Base-by-base conservation (phyloP, 2,329 filamentous ascomycete species). In the Trichoderma afroharzianum region DNA sequence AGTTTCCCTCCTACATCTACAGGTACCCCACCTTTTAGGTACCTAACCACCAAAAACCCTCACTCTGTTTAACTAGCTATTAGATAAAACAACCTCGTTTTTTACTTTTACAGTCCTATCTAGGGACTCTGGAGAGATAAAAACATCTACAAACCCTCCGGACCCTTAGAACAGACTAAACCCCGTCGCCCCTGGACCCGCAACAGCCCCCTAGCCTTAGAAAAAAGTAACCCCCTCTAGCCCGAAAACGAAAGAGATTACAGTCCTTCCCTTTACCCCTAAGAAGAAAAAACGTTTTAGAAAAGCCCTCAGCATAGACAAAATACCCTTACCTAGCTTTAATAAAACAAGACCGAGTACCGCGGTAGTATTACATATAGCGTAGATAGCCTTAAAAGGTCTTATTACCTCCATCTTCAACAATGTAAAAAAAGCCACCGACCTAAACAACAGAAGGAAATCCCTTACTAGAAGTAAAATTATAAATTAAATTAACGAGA, bases 1-100 rank as follows among this genome's bases (percentile, higher is more conserved):
- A 63, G 61, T 36, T 63, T 63, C 61, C 61, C 61, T 63, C 61
- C 61, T 63, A 63, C 24, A 63, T 14, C 61, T 63, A 47, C 61
- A 63, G 61, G 61, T 63, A 63, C 61, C 61, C 61, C 61, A 63
- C 61, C 61, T 63, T 63, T 63, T 50, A 6, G 61, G 24, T 63
- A 3, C 61, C 61, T 11, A 28, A 14, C 14, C 36, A 63, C 61
- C 18, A 63, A 28, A 63, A 63, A 39, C 6, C 4, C 32, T 6
- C 8, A 50, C n/a, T n/a, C n/a, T n/a, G n/a, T n/a, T n/a, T n/a
- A n/a, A n/a, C n/a, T n/a, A n/a, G n/a, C n/a, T n/a, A n/a, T 63
- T 14, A 63, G 9, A 50, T 21, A 50, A 50, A 50, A 50, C n/a
- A n/a, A n/a, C 18, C 21, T 2, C 9, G 2, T 9, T 50, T n/a